Evolutionary conservation across 2,329 filamentous ascomycete species (phyloP).

Genomic region (Xenosphaeropsis pyriputrescens): DNA sequence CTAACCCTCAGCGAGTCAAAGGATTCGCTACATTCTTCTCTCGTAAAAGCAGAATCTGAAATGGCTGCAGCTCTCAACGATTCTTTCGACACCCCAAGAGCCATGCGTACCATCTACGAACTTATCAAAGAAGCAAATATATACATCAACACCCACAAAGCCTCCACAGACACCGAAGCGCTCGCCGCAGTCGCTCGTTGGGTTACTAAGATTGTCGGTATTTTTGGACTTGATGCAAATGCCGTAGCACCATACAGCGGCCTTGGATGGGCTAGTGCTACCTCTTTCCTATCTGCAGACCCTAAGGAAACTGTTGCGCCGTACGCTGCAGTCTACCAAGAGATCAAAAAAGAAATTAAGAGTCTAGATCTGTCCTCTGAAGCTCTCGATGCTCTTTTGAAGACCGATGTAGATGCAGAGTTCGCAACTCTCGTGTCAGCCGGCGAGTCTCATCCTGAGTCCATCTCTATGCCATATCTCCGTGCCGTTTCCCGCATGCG

Average conservation of each 20-base stretch:
- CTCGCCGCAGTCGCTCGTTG: slow-evolving; percentile 52
- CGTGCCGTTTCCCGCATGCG: slow-evolving; percentile 40
- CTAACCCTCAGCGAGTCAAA: slow-evolving; percentile 23
- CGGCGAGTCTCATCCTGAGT: slow-evolving; percentile 35
- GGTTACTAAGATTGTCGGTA: slow-evolving; percentile 71
- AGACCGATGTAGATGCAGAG: slow-evolving; percentile 27
- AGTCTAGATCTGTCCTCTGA: slow-evolving; percentile 32
- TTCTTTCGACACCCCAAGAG: slow-evolving; percentile 75
- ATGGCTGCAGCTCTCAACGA: slow-evolving; percentile 51
- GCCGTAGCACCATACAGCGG: slow-evolving; percentile 38
- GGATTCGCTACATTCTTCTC: slow-evolving; percentile 32
- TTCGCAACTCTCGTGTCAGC: slow-evolving; percentile 28
- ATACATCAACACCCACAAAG: slow-evolving; percentile 31
- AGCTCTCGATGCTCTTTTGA: slow-evolving; percentile 26
- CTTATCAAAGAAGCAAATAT: slow-evolving; percentile 68
- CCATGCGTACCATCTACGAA: slow-evolving; percentile 65
- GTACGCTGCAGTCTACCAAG: slow-evolving; percentile 28
- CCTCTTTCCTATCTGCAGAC: slow-evolving; percentile 20
- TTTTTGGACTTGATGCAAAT: slow-evolving; percentile 65
- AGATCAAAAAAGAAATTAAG: slow-evolving; percentile 29
- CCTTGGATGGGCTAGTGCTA: slow-evolving; percentile 36
- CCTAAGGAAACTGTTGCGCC: slow-evolving; percentile 30
- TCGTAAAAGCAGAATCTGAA: slow-evolving; percentile 37
- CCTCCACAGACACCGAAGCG: slow-evolving; percentile 27
- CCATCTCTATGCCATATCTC: slow-evolving; percentile 38